phyloP scores from a whole-genome alignment of 306 rosid species.

The Quercus alba region DNA sequence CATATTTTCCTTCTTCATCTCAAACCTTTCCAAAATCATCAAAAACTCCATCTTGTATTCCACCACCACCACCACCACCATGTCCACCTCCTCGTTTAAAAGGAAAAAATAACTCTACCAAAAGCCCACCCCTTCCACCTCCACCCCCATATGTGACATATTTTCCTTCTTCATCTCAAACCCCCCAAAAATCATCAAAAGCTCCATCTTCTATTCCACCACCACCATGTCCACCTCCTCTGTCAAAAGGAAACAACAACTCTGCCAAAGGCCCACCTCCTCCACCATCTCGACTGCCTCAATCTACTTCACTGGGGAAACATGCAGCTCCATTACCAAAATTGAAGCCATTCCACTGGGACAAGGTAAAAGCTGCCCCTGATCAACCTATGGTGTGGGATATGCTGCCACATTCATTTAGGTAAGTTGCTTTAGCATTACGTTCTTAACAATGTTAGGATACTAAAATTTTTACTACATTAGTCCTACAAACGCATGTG shows the following conservation, averaged over 20 bases:
- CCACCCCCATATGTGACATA: constrained; percentile 36
- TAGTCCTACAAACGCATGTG: no score
- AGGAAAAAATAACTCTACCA: constrained; percentile 22
- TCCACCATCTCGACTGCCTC: constrained; percentile 68
- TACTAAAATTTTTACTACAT: no score
- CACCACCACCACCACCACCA: constrained; percentile 57
- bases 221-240: constrained; percentile 84
- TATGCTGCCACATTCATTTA: constrained; percentile 85
- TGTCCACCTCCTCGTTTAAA: constrained; percentile 77
- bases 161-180: constrained; percentile 32
- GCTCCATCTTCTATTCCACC: constrained; percentile 55
- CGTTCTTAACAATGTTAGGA: no score
- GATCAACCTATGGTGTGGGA: constrained; percentile 95
- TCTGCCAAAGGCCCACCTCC: constrained; percentile 65
- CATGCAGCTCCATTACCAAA: constrained; percentile 75
- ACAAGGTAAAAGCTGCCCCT: constrained; percentile 95
- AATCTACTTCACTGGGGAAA: constrained; percentile 60
- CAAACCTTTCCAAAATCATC: constrained; percentile 28
- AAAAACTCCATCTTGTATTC: constrained; percentile 42
- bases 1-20: constrained; percentile 35
- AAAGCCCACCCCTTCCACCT: constrained; percentile 47
- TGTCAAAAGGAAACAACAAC: constrained; percentile 23
- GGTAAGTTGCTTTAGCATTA: constrained; percentile 49
- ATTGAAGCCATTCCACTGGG: constrained; percentile 99
- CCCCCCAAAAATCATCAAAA: constrained; percentile 20